phyloP scores from a whole-genome alignment of 2,329 filamentous ascomycete genomes.

The Alternaria sp. region DNA sequence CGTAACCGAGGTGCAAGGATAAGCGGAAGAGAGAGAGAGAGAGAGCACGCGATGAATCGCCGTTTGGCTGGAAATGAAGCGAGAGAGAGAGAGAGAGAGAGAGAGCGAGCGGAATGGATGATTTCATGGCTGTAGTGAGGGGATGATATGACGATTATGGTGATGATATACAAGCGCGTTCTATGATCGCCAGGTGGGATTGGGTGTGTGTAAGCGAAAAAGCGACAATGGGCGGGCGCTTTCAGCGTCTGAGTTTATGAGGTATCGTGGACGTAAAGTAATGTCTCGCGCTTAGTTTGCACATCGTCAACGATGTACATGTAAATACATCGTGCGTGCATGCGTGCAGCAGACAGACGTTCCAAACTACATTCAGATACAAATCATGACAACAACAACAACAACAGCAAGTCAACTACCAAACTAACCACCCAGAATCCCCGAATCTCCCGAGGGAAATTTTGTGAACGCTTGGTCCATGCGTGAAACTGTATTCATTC shows the following conservation, averaged over 20 bases:
- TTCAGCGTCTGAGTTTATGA: no score
- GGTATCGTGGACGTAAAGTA: not conserved
- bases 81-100: not conserved
- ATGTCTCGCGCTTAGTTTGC: not conserved
- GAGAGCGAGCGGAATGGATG: not conserved
- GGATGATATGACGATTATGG: not conserved
- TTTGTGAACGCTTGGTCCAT: not conserved
- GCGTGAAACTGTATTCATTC: not conserved
- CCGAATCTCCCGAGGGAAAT: not conserved
- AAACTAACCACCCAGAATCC: not conserved
- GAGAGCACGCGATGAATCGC: not conserved
- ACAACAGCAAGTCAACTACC: not conserved
- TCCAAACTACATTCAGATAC: no score
- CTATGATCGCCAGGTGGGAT: conserved; percentile 6
- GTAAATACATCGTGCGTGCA: no score
- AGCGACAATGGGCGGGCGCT: not conserved
- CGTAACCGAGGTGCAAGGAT: not conserved
- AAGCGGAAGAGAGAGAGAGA: not conserved
- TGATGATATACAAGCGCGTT: conserved; percentile 1
- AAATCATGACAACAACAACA: no score
- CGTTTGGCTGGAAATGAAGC: not conserved
- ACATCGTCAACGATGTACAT: not conserved
- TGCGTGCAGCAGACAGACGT: no score
- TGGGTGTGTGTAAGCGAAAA: not conserved
- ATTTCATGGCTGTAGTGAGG: no score